Percentiles rank a stretch among this genome's conserved stretches.
Conservation (phyloP, 176 grass and related monocot genomes). For the Cymbopogon citratus region DNA sequence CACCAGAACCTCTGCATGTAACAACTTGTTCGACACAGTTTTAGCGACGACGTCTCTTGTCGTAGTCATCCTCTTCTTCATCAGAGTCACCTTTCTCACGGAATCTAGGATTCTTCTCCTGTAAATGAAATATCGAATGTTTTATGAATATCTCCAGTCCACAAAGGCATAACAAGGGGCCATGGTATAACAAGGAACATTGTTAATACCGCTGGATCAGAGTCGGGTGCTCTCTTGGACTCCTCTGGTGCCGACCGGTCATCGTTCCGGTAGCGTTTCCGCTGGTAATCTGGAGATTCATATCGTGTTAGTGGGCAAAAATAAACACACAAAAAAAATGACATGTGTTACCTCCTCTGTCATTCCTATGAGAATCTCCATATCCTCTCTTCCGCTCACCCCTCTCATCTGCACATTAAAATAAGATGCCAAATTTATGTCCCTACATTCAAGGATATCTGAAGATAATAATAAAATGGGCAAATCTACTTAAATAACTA, state of each 20-base stretch:
- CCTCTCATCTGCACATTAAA: slow-evolving; percentile 66
- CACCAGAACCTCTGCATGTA: neutral
- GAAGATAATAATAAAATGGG: neutral
- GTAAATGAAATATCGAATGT: neutral
- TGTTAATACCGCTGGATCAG: slow-evolving; percentile 54
- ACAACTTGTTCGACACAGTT: neutral
- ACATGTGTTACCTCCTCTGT: slow-evolving; percentile 60
- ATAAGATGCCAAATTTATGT: neutral
- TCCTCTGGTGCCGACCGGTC: slow-evolving; percentile 27
- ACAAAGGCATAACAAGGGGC: neutral
- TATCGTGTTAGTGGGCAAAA: neutral
- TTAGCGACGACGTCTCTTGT: slow-evolving; percentile 63
- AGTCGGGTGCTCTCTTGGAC: slow-evolving; percentile 51
- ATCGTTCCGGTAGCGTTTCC: slow-evolving; percentile 64
- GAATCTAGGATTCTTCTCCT: slow-evolving; percentile 94
- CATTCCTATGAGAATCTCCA: slow-evolving; percentile 54
- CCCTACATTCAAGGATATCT: neutral
- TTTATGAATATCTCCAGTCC: neutral
- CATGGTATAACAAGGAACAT: neutral
- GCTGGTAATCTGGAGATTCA: slow-evolving; percentile 54
- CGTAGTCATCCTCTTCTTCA: slow-evolving; percentile 70
- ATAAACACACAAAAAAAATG: neutral
- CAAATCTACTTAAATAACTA: neutral
- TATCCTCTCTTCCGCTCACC: slow-evolving; percentile 60
- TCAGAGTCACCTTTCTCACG: slow-evolving; percentile 88